phyloP scores from a whole-genome alignment of 2,329 filamentous ascomycete species.

The Epicoccum nigrum region DNA sequence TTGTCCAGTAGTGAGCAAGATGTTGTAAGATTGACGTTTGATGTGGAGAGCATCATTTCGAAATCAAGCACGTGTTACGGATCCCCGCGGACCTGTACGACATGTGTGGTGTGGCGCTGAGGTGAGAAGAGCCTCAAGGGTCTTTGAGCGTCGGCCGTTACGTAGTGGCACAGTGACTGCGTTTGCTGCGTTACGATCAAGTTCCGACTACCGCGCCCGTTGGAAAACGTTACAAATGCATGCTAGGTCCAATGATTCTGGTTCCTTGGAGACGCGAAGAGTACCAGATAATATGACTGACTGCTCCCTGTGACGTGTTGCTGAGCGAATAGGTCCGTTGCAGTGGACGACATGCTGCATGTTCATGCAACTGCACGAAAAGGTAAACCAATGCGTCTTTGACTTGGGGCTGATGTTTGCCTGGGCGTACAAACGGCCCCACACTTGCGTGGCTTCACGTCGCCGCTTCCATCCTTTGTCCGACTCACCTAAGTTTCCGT shows the following conservation, averaged over 20 bases:
- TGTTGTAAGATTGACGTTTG: no score
- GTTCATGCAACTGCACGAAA: background rate
- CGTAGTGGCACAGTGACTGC: background rate
- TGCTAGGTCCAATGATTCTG: no score
- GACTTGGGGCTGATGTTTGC: background rate
- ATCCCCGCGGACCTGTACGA: background rate
- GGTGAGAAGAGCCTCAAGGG: background rate
- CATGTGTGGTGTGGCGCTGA: background rate
- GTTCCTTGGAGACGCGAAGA: background rate
- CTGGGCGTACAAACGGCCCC: conserved; percentile 12
- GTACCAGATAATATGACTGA: background rate
- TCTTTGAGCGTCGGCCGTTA: background rate
- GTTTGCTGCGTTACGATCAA: background rate
- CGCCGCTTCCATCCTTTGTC: background rate
- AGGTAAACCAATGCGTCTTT: background rate
- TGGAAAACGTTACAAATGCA: no score
- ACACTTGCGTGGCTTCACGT: conserved; percentile 2
- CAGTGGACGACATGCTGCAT: background rate
- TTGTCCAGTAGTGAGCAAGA: no score
- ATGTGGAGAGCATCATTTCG: no score
- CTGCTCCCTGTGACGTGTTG: background rate
- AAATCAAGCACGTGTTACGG: background rate
- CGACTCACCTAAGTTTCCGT: background rate
- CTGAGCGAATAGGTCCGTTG: conserved; percentile 3
- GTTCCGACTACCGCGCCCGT: background rate